phyloP scores from a whole-genome alignment of 2,329 filamentous ascomycete genomes.

The Penicillium nordicum region DNA sequence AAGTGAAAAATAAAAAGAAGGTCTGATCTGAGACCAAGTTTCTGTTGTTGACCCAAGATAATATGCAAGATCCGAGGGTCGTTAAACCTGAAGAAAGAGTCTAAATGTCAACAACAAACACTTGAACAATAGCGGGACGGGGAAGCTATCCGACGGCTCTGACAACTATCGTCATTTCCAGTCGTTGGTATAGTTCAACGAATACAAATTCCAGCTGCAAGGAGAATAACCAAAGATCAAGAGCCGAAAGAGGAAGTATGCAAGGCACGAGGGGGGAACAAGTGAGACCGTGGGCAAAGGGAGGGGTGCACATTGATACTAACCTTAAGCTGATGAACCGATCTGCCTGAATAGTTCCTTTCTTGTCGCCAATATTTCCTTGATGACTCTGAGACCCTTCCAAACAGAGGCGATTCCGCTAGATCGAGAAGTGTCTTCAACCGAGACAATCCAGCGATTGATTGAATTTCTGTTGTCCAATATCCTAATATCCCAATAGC shows the following conservation, averaged over 20 bases:
- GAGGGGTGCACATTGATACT: constrained; percentile 24
- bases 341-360: constrained; percentile 6
- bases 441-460: constrained; percentile 18
- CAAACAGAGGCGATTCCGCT: constrained; percentile 14
- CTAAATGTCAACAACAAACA: constrained; percentile 38
- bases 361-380: background rate
- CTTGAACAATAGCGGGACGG: constrained; percentile 19
- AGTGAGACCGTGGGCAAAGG: constrained; percentile 28
- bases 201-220: constrained; percentile 31
- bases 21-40: constrained; percentile 14
- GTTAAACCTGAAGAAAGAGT: constrained; percentile 22
- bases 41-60: constrained; percentile 25
- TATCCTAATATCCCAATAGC: background rate
- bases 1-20: constrained; percentile 14
- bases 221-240: constrained; percentile 25
- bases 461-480: background rate
- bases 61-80: constrained; percentile 29
- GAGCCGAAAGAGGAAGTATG: constrained; percentile 29
- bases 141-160: constrained; percentile 26
- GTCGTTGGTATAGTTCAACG: constrained; percentile 20
- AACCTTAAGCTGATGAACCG: constrained; percentile 28
- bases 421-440: constrained; percentile 11
- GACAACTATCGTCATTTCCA: constrained; percentile 24
- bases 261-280: constrained; percentile 32
- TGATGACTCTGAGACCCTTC: constrained; percentile 17